phyloP scores from a whole-genome alignment of 2,329 filamentous ascomycete species.

The Beauveria pseudobassiana region DNA sequence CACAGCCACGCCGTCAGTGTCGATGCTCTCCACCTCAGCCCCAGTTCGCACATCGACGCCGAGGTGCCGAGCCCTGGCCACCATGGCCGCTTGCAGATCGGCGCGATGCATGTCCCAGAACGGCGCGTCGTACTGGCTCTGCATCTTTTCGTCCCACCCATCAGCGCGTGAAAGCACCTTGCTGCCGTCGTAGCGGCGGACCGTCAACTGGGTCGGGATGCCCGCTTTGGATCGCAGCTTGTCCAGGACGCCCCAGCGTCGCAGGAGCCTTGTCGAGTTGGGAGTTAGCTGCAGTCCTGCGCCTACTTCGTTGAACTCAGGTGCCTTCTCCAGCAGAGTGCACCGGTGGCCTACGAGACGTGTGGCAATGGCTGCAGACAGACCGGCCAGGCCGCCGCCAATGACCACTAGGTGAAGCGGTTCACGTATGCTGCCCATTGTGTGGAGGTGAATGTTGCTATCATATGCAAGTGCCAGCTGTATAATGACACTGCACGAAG shows the following conservation, averaged over 20 bases:
- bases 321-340: not conserved
- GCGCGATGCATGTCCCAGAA: constrained; percentile 56
- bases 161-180: constrained; percentile 39
- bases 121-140: constrained; percentile 46
- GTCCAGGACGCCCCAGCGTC: constrained; percentile 41
- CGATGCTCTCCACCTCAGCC: constrained; percentile 37
- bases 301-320: constrained; percentile 31
- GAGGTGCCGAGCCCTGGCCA: constrained; percentile 41
- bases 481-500: no score
- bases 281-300: constrained; percentile 48
- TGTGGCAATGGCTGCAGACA: not conserved
- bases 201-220: constrained; percentile 39
- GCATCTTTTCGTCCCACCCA: constrained; percentile 43
- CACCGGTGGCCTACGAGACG: not conserved
- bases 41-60: constrained; percentile 44
- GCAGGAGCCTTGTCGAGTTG: constrained; percentile 41
- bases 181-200: constrained; percentile 46
- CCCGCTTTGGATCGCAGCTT: constrained; percentile 30
- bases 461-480: not conserved
- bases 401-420: not conserved
- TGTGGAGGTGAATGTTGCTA: not conserved
- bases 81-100: constrained; percentile 50
- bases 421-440: not conserved
- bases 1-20: constrained; percentile 38
- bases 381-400: not conserved